These are phyloP conservation scores for Cotoneaster glaucophyllus DNA, from an alignment of 306 rosid genomes.

Conservation along the genomic window DNA sequence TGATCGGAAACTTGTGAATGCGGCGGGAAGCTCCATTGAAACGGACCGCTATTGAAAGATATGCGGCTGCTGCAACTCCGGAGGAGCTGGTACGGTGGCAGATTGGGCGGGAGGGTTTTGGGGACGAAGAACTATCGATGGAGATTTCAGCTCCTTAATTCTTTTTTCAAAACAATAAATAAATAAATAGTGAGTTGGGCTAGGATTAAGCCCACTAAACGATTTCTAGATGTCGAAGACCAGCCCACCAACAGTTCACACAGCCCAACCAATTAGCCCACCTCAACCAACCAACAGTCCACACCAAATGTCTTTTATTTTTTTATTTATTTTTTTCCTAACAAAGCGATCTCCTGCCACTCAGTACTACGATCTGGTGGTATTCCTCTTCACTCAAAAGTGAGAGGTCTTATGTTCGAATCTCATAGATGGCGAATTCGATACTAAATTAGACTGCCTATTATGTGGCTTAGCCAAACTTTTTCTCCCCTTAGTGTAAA, in stretches of 20 bases:
- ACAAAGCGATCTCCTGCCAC: too few species aligned
- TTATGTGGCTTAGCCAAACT: rapidly evolving
- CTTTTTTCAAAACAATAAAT: too few species aligned
- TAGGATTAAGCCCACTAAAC: background rate
- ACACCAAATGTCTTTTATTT: background rate
- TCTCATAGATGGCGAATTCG: too few species aligned
- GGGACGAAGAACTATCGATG: background rate
- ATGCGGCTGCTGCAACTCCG: background rate
- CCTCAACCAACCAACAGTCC: background rate
- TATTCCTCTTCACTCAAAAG: too few species aligned
- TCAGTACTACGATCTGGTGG: too few species aligned
- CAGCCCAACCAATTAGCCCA: background rate
- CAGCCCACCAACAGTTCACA: background rate
- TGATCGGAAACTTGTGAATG: constrained; percentile 23
- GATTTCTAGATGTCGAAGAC: background rate
- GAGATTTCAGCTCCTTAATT: background rate
- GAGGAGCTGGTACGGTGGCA: background rate
- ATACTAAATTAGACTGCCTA: too few species aligned
- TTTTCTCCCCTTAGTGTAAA: too few species aligned
- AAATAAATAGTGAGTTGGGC: background rate
- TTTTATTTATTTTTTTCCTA: too few species aligned
- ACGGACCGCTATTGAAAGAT: background rate
- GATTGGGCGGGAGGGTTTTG: constrained; percentile 4
- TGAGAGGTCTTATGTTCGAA: too few species aligned
- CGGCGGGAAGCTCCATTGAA: constrained; percentile 44